Conservation (phyloP, 1,139 yeast species). For the Saccharomyces hybrid region DNA sequence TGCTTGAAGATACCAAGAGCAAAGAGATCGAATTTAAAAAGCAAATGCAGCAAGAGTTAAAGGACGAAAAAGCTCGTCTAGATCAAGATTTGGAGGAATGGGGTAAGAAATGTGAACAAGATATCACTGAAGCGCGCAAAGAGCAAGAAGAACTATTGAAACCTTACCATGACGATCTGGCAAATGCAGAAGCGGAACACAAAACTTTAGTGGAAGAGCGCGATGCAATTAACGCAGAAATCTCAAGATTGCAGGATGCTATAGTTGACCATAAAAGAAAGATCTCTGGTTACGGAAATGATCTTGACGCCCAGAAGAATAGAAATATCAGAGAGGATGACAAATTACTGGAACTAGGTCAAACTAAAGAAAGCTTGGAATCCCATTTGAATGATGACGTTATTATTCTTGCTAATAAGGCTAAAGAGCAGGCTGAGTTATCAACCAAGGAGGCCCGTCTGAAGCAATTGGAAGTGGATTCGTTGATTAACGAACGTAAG, state of each 20-base stretch:
- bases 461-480: conserved; percentile 28
- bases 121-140: conserved; percentile 22
- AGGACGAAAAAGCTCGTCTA: conserved; percentile 14
- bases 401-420: conserved; percentile 20
- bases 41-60: conserved; percentile 20
- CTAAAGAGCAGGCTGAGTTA: conserved; percentile 26
- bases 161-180: conserved; percentile 25
- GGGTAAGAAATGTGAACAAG: conserved; percentile 34
- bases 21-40: conserved; percentile 24
- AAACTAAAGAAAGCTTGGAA: conserved; percentile 15
- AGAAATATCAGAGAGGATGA: conserved; percentile 20
- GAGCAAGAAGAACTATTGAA: conserved; percentile 27
- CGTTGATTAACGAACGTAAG: conserved; percentile 28
- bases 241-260: conserved; percentile 20
- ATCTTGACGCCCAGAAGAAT: conserved; percentile 19
- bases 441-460: conserved; percentile 28
- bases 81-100: conserved; percentile 28
- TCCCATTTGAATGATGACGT: conserved; percentile 16
- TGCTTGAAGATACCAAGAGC: conserved; percentile 23
- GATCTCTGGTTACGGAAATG: conserved; percentile 21
- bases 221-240: conserved; percentile 20
- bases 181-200: conserved; percentile 26
- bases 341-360: conserved; percentile 15
- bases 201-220: conserved; percentile 21
- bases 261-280: conserved; percentile 24